These are phyloP conservation scores for Reutealis trisperma DNA, from an alignment of 345 rosid species.

Conservation along the genomic window DNA sequence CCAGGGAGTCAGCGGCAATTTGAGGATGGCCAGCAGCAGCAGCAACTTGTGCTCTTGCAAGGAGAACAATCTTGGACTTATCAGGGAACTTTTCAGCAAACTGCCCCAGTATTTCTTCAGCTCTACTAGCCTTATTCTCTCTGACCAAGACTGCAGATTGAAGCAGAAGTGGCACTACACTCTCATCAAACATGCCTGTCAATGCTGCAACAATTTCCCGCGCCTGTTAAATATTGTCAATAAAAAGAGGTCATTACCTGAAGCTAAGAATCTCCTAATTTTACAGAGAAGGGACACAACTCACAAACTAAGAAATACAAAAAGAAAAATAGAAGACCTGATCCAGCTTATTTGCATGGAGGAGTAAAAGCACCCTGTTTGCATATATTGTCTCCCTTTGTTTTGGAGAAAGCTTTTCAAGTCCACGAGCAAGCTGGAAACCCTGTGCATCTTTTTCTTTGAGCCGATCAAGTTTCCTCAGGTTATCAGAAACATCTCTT, in stretches of 20 bases:
- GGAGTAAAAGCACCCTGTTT: constrained; percentile 80
- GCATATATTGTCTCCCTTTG: constrained; percentile 79
- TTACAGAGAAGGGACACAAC: background rate
- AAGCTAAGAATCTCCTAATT: background rate
- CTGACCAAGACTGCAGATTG: constrained; percentile 87
- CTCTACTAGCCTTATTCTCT: constrained; percentile 85
- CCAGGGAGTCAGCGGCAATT: constrained; percentile 80
- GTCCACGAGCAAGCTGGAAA: constrained; percentile 64
- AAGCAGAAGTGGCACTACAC: constrained; percentile 66
- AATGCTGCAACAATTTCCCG: constrained; percentile 75
- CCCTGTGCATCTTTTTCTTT: constrained; percentile 61
- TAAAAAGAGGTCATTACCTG: background rate
- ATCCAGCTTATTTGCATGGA: constrained; percentile 93
- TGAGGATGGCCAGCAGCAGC: constrained; percentile 80
- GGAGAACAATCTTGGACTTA: constrained; percentile 62
- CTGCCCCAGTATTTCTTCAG: constrained; percentile 78
- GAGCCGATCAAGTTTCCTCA: constrained; percentile 81
- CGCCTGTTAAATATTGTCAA: constrained; percentile 54
- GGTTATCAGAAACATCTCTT: constrained; percentile 74
- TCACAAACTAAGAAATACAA: constrained; percentile 10
- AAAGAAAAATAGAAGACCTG: constrained; percentile 50
- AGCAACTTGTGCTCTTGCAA: constrained; percentile 93
- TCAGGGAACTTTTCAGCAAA: constrained; percentile 68
- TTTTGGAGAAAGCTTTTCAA: constrained; percentile 80
- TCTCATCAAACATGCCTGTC: constrained; percentile 61